These are phyloP conservation scores for Saccharomyces jurei DNA, from an alignment of 805 yeast species.

Conservation along the genomic window DNA sequence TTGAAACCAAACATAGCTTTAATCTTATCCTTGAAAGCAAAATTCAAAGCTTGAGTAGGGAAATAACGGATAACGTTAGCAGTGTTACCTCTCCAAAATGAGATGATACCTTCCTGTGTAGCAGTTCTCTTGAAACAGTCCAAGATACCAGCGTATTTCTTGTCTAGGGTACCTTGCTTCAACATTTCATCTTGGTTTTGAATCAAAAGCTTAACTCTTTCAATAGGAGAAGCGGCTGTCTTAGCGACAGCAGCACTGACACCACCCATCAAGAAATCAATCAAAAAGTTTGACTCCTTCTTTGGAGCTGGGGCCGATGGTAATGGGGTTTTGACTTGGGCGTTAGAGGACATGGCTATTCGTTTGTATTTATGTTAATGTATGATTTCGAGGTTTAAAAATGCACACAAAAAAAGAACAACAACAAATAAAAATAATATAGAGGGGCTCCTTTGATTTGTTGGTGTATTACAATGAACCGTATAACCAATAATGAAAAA, in stretches of 20 bases:
- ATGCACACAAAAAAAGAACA: neutral
- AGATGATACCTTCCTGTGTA: slow-evolving; percentile 80
- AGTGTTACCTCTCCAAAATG: slow-evolving; percentile 99
- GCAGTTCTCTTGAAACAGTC: slow-evolving; percentile 95
- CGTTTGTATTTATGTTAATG: neutral
- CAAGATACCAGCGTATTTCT: slow-evolving; percentile 77
- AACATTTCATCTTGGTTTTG: slow-evolving; percentile 98
- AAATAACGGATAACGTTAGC: slow-evolving; percentile 97
- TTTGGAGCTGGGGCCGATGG: neutral
- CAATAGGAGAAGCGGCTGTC: slow-evolving; percentile 97
- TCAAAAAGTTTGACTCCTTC: slow-evolving; percentile 39
- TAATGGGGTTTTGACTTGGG: neutral
- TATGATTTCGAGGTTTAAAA: neutral
- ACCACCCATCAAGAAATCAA: slow-evolving; percentile 94
- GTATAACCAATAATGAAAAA: neutral
- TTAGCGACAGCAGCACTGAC: slow-evolving; percentile 97
- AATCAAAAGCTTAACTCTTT: slow-evolving; percentile 91
- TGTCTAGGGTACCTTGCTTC: slow-evolving; percentile 91
- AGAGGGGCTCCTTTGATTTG: neutral
- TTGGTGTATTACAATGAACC: neutral
- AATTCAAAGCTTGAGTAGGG: slow-evolving; percentile 98
- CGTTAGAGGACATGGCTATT: neutral
- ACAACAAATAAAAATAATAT: neutral
- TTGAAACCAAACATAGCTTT: slow-evolving; percentile 94
- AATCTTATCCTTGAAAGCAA: slow-evolving; percentile 97